Base-by-base conservation (phyloP, 306 rosid genomes). In the Oxytropis ochrocephala region DNA sequence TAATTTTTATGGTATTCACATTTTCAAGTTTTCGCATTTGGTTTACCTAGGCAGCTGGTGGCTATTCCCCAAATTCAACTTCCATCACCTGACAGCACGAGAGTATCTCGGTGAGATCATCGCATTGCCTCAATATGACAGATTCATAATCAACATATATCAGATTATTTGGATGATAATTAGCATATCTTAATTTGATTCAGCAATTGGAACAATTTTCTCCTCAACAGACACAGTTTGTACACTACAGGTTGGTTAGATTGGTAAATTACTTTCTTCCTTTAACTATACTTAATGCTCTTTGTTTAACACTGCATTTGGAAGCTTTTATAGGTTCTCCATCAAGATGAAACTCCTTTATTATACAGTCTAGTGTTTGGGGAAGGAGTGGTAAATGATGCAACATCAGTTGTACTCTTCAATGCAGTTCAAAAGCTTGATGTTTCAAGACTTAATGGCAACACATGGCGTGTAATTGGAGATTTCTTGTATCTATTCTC, bases 301-400 rank as follows among this genome's bases (percentile, higher is more conserved):
- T 65, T 24, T 32, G 67, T 44, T 68, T 32, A 42, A 52, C 4
- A 73, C 38, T 69, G 36, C 33, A 72, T 66, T 17, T 57, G 14
- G 63, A 12, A 64, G 24, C 30, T 65, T 7, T 29, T 83, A 79
- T 67, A 93, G 98, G 91, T 90, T 75, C 96, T 93, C 33, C 87
- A 85, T 64, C 96, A 86, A 86, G 96, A 90, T 29, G 96, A 88
- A 74, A 93, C 98, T 58, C 96, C 96, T 55, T 75, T 90, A 49
- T 84, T 93, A 17, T 90, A 90, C 91, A 93, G 96, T 85, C 75
- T 93, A 62, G 96, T 93, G 29, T 93, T 93, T 70, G 98, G 97
- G 50, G 97, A 93, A 90, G 97, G 97, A 75, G 97, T 86, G 19
- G 96, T 90, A 69, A 93, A 93, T 61, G 98, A 93, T 80, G 97